Evolutionary conservation across 1,139 yeast species (phyloP).

Genomic region (Candida sanyaensis): DNA sequence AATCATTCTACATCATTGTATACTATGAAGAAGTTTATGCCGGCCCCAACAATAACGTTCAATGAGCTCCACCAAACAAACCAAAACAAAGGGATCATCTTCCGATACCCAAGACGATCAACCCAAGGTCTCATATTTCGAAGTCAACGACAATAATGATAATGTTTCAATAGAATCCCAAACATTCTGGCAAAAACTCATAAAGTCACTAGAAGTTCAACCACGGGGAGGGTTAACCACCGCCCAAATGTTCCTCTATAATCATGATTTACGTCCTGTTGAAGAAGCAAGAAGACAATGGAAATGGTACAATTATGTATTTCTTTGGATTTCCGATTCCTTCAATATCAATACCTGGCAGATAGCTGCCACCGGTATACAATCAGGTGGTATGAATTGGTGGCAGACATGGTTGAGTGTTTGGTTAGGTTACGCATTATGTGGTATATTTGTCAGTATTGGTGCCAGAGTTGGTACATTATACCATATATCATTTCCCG

Average conservation of each 20-base stretch:
- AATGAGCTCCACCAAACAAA: too few relatives aligned
- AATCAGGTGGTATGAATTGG: slow-evolving; percentile 73
- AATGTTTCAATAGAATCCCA: background rate
- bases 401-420: slow-evolving; percentile 90
- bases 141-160: too few relatives aligned
- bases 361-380: slow-evolving; percentile 80
- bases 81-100: too few relatives aligned
- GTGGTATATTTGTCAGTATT: slow-evolving; percentile 62
- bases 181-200: slow-evolving; percentile 11
- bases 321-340: slow-evolving; percentile 85
- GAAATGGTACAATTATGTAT: slow-evolving; percentile 79
- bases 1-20: too few relatives aligned
- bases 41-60: too few relatives aligned
- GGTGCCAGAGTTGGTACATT: slow-evolving; percentile 72
- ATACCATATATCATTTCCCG: slow-evolving; percentile 80
- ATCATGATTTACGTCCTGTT: slow-evolving; percentile 77
- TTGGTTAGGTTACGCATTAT: slow-evolving; percentile 68
- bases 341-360: slow-evolving; percentile 90
- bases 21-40: too few relatives aligned
- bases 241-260: slow-evolving; percentile 62
- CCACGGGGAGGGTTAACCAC: slow-evolving; percentile 35
- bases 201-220: slow-evolving; percentile 14
- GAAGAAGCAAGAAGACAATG: slow-evolving; percentile 68
- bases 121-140: too few relatives aligned
- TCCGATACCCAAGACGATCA: too few relatives aligned